Evolutionary conservation across 345 rosid species (phyloP), one percentile per base, ranked within the genome.

Genomic region (Angophora floribunda): DNA sequence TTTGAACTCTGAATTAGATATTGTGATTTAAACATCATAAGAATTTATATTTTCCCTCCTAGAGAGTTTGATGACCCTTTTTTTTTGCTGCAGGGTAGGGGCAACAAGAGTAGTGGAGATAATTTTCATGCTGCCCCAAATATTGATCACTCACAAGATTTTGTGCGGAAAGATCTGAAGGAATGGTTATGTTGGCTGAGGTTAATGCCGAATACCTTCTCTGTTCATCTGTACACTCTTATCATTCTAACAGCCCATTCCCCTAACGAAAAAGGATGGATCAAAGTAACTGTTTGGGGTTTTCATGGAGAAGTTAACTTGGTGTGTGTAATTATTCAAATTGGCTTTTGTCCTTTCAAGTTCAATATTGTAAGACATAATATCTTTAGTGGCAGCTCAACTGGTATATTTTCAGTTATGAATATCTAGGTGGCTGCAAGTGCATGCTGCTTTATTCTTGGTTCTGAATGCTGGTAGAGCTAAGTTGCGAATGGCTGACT

Each of bases 121-220:
- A 95, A 91, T 93, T 97, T 97, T 90, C 99, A 97, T 92, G 99
- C 99, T 89, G 99, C 99, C 53, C 99, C 99, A 88, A 97, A 97
- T 93, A 97, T 97, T 89, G 99, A 97, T 91, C 99, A 97, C 91
- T 97, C 99, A 17, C 99, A 97, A 86, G 99, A 97, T 45, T 97
- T 97, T 90, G 99, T 97, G 88, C 93, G 99, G 92, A 92, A 95
- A 79, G 99, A 97, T 92, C 89, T 97, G 91, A 95, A 95, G 91
- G 99, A 96, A 92, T 97, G 99, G 99, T 93, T 97, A 85, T 85
- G 90, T 92, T 97, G 99, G 99, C 94, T 97, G 91, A 96, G 98
- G 99, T 96, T 86, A 88, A 59, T 87, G 86, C 53, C 36, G 61
- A 55, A 59, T 85, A 49, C 52, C 59, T 44, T 57, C 52, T 63